A percentile compares a stretch with the other conserved stretches of the same genome.
These are phyloP conservation scores for Pseudocercospora pini-densiflorae DNA, from an alignment of 2,329 filamentous ascomycete species.

Conservation along the genomic window DNA sequence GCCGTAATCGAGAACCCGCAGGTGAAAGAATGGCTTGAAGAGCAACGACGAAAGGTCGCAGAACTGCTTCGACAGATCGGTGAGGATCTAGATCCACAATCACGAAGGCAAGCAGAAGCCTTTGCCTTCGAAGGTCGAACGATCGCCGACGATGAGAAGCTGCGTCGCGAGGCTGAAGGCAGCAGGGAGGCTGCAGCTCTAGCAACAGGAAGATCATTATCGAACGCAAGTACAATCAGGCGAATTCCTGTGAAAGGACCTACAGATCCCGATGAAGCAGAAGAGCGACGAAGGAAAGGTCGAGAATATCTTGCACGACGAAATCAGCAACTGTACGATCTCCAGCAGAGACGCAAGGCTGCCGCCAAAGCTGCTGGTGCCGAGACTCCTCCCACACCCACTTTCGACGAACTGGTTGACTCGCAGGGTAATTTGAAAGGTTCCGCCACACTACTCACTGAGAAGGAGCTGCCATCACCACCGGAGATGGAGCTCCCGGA, in stretches of 20 bases:
- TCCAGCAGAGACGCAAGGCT: slow-evolving; percentile 36
- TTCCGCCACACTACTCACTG: slow-evolving; percentile 11
- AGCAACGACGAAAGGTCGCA: slow-evolving; percentile 65
- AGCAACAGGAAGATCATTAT: slow-evolving; percentile 40
- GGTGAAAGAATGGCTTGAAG: slow-evolving; percentile 65
- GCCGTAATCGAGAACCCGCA: slow-evolving; percentile 68
- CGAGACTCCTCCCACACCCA: slow-evolving; percentile 32
- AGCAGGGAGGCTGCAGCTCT: slow-evolving; percentile 40
- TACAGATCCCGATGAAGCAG: slow-evolving; percentile 38
- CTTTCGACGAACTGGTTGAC: slow-evolving; percentile 41
- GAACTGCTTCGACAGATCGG: slow-evolving; percentile 63
- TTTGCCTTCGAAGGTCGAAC: slow-evolving; percentile 43
- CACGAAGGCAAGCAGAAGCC: slow-evolving; percentile 41
- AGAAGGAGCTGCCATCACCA: slow-evolving; percentile 27
- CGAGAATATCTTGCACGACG: slow-evolving; percentile 42
- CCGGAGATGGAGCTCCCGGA: slow-evolving; percentile 29
- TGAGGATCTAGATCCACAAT: slow-evolving; percentile 61
- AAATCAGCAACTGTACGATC: slow-evolving; percentile 41
- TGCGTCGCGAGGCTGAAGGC: slow-evolving; percentile 37
- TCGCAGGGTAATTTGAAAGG: slow-evolving; percentile 36
- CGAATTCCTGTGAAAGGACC: slow-evolving; percentile 38
- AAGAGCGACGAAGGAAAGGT: slow-evolving; percentile 41
- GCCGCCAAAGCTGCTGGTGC: slow-evolving; percentile 19
- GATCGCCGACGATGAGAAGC: slow-evolving; percentile 36
- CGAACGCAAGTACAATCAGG: slow-evolving; percentile 31